These are phyloP conservation scores for Phytopythium helicoides DNA, from an alignment of 352 stramenopile species.

Conservation along the genomic window DNA sequence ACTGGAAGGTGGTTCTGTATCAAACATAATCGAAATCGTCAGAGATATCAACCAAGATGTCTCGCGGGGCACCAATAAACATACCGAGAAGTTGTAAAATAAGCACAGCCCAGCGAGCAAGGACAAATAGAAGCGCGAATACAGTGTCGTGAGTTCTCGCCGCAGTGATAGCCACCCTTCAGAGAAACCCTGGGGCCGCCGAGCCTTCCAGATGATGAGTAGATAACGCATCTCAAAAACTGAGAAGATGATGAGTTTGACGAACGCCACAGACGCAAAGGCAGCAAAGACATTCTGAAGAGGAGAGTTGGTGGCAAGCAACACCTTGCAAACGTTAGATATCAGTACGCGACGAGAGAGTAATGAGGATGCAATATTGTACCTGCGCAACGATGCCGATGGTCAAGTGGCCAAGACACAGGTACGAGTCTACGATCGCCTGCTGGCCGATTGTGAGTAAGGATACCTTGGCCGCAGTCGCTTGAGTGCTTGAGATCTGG, in stretches of 20 bases:
- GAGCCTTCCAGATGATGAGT: conserved; percentile 95
- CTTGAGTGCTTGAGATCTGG: conserved; percentile 82
- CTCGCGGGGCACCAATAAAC: no score
- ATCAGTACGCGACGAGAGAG: background rate
- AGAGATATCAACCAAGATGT: no score
- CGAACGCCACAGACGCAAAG: conserved; percentile 96
- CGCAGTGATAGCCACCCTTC: conserved; percentile 88
- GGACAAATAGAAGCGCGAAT: conserved; percentile 95
- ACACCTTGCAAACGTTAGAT: background rate
- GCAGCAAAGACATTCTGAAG: conserved; percentile 93
- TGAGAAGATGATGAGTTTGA: conserved; percentile 98
- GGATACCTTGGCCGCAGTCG: conserved; percentile 78
- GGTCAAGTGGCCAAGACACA: conserved; percentile 95
- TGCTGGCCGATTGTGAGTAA: conserved; percentile 84
- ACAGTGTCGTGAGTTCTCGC: conserved; percentile 92
- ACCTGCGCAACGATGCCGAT: conserved; percentile 89
- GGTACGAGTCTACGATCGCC: conserved; percentile 91
- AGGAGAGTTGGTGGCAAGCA: background rate
- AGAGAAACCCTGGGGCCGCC: conserved; percentile 82
- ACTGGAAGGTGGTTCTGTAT: conserved; percentile 80
- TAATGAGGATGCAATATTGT: conserved; percentile 2
- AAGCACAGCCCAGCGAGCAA: conserved; percentile 88
- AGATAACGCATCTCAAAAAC: conserved; percentile 99
- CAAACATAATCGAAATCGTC: no score
- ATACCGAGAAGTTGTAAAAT: conserved; percentile 92